Evolutionary conservation across 2,329 filamentous ascomycete species (phyloP), one percentile per base, ranked within the genome.

Genomic region (Aplosporella prunicola): DNA sequence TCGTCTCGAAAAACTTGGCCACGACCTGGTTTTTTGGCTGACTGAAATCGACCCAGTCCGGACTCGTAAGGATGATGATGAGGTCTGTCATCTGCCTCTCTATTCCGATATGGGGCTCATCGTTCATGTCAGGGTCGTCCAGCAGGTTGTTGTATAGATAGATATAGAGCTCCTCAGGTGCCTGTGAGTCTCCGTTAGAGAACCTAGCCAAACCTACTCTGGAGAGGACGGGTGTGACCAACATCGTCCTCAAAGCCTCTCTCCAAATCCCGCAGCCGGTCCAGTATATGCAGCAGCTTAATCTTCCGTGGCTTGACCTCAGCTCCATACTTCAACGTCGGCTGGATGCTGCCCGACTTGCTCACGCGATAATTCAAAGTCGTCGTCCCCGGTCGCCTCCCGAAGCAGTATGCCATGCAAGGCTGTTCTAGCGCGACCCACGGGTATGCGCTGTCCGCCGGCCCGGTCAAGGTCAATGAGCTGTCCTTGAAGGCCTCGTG

Each of bases 391-490:
- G 80, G 75, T 15, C 73, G 67, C 33, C 65, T 63, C 9, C 82
- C 82, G 55, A 76, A 80, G 45, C 70, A 73, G 52, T 81, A 82
- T 1, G 76, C 69, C 56, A 78, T 76, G 52, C 78, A 83, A 4
- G 82, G 82, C 50, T 85, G 80, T 51, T 87, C 82, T 17, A 86
- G 64, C 1, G 80, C 79, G 44, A 80, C 73, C 81, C 78, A 85
- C 2, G 78, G 79, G 42, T 55, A 56, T 25, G 58, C 51, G 35
- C 48, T 51, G 10, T 61, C 55, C n/a, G 45, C 49, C 11, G 51
- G 43, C 9, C 47, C 57, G 10, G 51, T 54, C 47, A 62, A 49
- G 26, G 58, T 58, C 36, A 63, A 48, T 11, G 60, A 60, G 6
- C 61, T 56, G 20, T 58, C 56, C 23, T 48, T 43, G 40, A 59